Conservation (phyloP, 2,329 filamentous ascomycete species). For the Diplodia scrobiculata region DNA sequence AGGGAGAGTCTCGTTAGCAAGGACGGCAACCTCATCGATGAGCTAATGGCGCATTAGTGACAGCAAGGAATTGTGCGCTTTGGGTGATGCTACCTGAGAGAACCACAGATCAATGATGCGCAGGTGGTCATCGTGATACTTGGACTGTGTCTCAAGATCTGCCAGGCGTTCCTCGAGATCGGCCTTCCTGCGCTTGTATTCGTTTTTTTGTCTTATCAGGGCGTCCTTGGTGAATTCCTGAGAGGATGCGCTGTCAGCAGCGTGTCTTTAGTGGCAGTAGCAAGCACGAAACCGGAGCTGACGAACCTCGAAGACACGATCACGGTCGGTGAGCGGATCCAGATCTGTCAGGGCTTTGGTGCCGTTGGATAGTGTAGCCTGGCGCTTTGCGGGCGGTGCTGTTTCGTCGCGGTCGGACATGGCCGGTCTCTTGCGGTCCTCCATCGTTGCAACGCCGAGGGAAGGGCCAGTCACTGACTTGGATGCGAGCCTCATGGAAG, state of each 20-base stretch:
- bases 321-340: constrained; percentile 47
- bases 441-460: constrained; percentile 87
- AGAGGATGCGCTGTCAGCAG: constrained; percentile 32
- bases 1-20: constrained; percentile 43
- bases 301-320: constrained; percentile 63
- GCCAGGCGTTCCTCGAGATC: constrained; percentile 79
- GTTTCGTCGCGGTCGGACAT: constrained; percentile 77
- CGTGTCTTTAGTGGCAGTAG: constrained; percentile 40
- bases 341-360: constrained; percentile 65
- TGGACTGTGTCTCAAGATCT: constrained; percentile 74
- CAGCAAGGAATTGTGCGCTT: not conserved
- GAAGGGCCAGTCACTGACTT: constrained; percentile 70
- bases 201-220: constrained; percentile 95
- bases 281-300: constrained; percentile 25
- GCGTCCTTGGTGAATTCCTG: constrained; percentile 94
- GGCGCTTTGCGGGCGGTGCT: constrained; percentile 87
- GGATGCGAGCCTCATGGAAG: constrained; percentile 80
- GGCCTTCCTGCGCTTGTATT: constrained; percentile 88
- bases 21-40: constrained; percentile 53
- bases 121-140: constrained; percentile 89
- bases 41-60: constrained; percentile 43
- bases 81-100: constrained; percentile 68
- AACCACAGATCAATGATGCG: constrained; percentile 92
- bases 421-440: constrained; percentile 97
- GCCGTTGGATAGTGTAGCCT: constrained; percentile 77